Conservation (phyloP, 805 yeast genomes). For the Wickerhamiella australiensis region DNA sequence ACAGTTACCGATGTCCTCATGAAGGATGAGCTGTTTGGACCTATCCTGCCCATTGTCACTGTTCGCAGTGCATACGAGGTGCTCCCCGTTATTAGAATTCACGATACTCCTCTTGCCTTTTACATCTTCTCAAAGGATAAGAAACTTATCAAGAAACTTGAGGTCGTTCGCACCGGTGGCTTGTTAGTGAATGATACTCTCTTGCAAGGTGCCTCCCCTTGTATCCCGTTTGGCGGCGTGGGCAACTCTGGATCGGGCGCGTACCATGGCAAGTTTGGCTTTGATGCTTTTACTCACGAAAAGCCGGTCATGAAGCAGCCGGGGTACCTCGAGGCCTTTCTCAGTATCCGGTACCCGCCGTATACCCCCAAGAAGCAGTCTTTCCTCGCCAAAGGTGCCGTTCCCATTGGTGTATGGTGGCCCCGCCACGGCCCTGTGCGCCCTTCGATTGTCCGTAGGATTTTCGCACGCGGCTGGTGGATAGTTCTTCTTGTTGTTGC, state of each 20-base stretch:
- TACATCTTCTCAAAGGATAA: conserved; percentile 50
- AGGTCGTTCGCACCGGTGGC: conserved; percentile 58
- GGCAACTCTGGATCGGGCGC: conserved; percentile 75
- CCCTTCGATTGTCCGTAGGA: conserved; percentile 15
- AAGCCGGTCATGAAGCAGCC: conserved; percentile 57
- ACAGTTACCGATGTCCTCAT: conserved; percentile 56
- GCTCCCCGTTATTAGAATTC: conserved; percentile 28
- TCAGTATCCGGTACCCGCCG: conserved; percentile 61
- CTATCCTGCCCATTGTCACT: conserved; percentile 62
- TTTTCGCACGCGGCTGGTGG: conserved; percentile 15
- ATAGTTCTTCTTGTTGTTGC: conserved; percentile 14
- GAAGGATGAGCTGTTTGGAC: conserved; percentile 74
- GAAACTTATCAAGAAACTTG: conserved; percentile 39
- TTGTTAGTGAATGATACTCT: conserved; percentile 57
- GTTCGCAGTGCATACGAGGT: conserved; percentile 32
- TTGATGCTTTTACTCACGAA: conserved; percentile 64
- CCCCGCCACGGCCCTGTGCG: conserved; percentile 30
- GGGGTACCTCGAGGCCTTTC: conserved; percentile 46
- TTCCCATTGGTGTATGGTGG: conserved; percentile 30
- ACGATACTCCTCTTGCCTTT: conserved; percentile 71
- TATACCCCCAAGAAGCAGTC: conserved; percentile 30
- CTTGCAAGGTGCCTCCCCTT: conserved; percentile 53
- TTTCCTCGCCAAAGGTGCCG: conserved; percentile 20
- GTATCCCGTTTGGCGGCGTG: conserved; percentile 84
- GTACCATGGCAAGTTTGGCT: conserved; percentile 65